These are phyloP conservation scores for Scortechinia acanthostroma DNA, from an alignment of 2,329 filamentous ascomycete genomes.

Conservation along the genomic window DNA sequence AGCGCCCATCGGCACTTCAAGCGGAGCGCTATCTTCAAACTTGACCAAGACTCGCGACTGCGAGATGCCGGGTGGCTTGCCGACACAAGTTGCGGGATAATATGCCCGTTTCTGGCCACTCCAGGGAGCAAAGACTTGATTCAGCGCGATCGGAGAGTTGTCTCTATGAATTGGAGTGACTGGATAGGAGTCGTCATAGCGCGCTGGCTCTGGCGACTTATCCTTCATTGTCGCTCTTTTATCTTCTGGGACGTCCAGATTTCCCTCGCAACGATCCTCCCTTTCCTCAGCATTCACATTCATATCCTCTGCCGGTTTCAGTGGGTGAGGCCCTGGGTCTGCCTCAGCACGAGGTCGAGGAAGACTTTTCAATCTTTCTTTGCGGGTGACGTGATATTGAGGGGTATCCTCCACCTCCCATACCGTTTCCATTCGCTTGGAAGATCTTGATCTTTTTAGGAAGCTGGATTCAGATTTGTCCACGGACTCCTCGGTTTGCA, in stretches of 20 bases:
- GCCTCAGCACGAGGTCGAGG: too few species aligned
- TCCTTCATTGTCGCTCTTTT: neutral
- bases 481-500: too few species aligned
- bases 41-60: conserved; percentile 31
- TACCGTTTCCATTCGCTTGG: conserved; percentile 15
- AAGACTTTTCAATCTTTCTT: neutral
- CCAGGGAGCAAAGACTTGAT: conserved; percentile 50
- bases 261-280: too few species aligned
- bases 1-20: conserved; percentile 24
- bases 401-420: conserved; percentile 25
- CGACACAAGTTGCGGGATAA: conserved; percentile 52
- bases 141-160: conserved; percentile 23
- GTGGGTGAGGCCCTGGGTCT: too few species aligned
- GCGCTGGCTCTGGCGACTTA: neutral
- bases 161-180: conserved; percentile 6
- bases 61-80: conserved; percentile 23
- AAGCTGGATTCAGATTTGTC: too few species aligned
- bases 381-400: conserved; percentile 8
- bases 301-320: neutral
- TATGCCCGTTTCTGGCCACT: conserved; percentile 43
- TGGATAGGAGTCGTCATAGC: neutral
- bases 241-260: neutral
- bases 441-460: conserved; percentile 11
- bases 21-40: conserved; percentile 30
- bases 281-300: neutral